Base-by-base conservation (phyloP, 441 rosid species). In the Syzygium syzygioides region DNA sequence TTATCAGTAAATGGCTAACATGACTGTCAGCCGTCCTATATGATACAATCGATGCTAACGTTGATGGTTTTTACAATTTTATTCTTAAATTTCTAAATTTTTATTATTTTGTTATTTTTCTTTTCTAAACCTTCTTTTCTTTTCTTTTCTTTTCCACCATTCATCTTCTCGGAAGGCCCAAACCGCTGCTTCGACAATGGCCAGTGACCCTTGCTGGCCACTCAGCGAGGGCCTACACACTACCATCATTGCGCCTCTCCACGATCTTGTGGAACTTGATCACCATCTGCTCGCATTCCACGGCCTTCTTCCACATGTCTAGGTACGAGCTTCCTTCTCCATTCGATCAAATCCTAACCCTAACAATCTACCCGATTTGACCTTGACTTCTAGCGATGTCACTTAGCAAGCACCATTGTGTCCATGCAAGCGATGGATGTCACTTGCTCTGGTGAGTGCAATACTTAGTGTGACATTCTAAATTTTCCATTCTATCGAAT, bases 251-350 rank as follows among this genome's bases (percentile, higher is more conserved):
- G 32, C 88, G 30, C 41, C 90, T 91, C 80, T 90, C 94, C 6
- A 93, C 92, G 17, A 96, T 91, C 37, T 89, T 94, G 80, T 94
- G 92, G 87, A 96, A 95, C 80, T 94, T 97, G 6, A 87, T 90
- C 20, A 93, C 91, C 93, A 93, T 94, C 92, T 90, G 91, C 88
- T 95, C 94, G 26, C 95, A 95, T 68, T 96, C 95, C 68, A 89
- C 91, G 4, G 97, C 97, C 90, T 92, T 95, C 92, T 90, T 95
- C 98, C 99, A 95, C 96, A 94, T 96, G 87, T 92, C 91, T 53
- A 96, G 93, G 89, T 96, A 95, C 19, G 98, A 95, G 64, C 91
- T 92, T 9, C 91, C 92, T 84, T 93, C 92, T 28, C 89, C 91
- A 3, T 18, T 55, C 23, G 7, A 55, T 45, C 56, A 93, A 90